phyloP scores from a whole-genome alignment of 805 yeast species.

The Kazachstania psychrophila region DNA sequence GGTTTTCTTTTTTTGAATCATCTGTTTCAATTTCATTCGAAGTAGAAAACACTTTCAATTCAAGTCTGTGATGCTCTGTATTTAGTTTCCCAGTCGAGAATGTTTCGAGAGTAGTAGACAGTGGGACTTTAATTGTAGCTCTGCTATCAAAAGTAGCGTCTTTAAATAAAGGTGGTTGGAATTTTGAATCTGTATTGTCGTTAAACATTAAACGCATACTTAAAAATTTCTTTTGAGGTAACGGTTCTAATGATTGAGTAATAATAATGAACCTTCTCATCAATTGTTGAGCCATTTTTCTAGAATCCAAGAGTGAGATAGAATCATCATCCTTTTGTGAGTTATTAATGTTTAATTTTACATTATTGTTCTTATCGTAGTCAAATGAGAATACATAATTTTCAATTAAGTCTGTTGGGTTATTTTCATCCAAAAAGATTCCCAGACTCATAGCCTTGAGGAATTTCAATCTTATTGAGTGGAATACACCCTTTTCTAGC shows the following conservation, averaged over 20 bases:
- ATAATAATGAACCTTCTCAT: conserved; percentile 43
- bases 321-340: conserved; percentile 8
- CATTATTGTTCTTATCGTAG: conserved; percentile 29
- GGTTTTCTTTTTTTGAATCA: not conserved
- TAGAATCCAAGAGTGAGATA: conserved; percentile 30
- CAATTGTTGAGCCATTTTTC: conserved; percentile 39
- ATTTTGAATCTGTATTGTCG: conserved; percentile 37
- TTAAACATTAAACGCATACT: conserved; percentile 43
- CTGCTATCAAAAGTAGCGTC: conserved; percentile 34
- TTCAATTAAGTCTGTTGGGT: conserved; percentile 40
- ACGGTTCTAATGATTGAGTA: conserved; percentile 45
- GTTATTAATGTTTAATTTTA: conserved; percentile 18
- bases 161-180: conserved; percentile 41
- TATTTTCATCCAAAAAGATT: conserved; percentile 34
- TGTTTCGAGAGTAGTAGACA: conserved; percentile 8
- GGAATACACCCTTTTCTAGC: conserved; percentile 43
- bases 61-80: conserved; percentile 28
- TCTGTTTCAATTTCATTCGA: conserved; percentile 10
- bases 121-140: conserved; percentile 29
- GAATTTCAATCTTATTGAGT: conserved; percentile 36
- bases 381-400: conserved; percentile 42
- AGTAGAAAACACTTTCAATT: conserved; percentile 26
- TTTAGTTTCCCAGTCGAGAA: conserved; percentile 27
- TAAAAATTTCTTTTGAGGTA: conserved; percentile 40
- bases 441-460: conserved; percentile 39